Conservation (phyloP, 306 rosid genomes). For the Medicago ruthenica region DNA sequence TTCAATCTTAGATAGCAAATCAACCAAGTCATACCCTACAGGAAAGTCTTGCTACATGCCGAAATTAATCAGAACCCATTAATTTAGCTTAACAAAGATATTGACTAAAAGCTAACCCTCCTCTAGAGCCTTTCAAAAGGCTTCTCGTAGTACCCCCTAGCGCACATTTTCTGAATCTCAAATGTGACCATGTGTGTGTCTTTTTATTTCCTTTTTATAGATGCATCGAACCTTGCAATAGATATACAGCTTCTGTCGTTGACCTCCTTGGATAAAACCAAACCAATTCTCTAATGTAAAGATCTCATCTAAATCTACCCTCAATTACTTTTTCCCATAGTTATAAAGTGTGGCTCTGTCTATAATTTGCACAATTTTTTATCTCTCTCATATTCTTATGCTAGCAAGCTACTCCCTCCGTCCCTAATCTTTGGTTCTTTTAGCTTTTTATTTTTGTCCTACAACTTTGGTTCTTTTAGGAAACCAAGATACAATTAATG, state of each 20-base stretch:
- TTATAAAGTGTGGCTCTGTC: background rate
- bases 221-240: slow-evolving; percentile 6
- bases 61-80: background rate
- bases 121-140: slow-evolving; percentile 4
- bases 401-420: background rate
- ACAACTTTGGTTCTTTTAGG: too few species aligned
- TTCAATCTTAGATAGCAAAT: background rate
- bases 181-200: background rate
- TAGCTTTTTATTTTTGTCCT: too few species aligned
- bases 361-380: background rate
- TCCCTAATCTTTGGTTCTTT: background rate
- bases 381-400: slow-evolving; percentile 22
- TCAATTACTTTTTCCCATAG: slow-evolving; percentile 14
- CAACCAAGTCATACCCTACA: background rate
- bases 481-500: too few species aligned
- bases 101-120: background rate
- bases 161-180: slow-evolving; percentile 8
- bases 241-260: slow-evolving; percentile 1
- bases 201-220: slow-evolving; percentile 21
- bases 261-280: slow-evolving; percentile 31
- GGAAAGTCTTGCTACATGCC: slow-evolving; percentile 10
- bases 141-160: slow-evolving; percentile 3
- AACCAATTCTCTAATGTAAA: background rate
- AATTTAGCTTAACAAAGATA: slow-evolving; percentile 13
- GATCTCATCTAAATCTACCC: slow-evolving; percentile 35